Evolutionary conservation across 306 rosid genomes (phyloP).

Genomic region (Lagenaria siceraria): DNA sequence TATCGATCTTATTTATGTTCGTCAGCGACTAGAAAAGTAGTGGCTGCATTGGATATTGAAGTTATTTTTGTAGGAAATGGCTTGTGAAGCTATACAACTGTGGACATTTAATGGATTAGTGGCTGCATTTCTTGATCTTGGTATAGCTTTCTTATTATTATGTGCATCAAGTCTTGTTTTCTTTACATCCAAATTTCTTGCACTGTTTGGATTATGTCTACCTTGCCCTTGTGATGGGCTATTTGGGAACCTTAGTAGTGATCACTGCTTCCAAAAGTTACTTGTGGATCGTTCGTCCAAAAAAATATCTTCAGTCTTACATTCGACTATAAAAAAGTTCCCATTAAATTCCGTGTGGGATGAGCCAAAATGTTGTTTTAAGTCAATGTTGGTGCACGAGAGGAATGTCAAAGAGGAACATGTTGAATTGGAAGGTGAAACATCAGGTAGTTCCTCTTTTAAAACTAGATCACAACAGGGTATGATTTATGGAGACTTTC

Average conservation of each 20-base stretch:
- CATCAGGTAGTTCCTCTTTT: conserved; percentile 2
- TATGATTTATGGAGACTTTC: conserved; percentile 3
- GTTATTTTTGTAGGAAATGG: conserved; percentile 18
- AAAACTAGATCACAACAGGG: neutral
- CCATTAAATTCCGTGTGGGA: conserved; percentile 22
- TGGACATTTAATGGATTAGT: conserved; percentile 34
- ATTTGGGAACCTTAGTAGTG: conserved; percentile 19
- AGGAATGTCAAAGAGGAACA: conserved; percentile 6
- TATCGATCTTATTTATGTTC: neutral
- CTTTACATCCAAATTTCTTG: conserved; percentile 27
- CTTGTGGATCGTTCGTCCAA: conserved; percentile 19
- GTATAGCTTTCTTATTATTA: conserved; percentile 25
- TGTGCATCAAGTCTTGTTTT: conserved; percentile 25
- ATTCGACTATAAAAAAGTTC: conserved; percentile 12
- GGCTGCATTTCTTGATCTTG: conserved; percentile 43
- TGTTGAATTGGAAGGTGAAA: conserved; percentile 19
- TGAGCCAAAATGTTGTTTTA: neutral
- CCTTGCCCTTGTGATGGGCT: conserved; percentile 35
- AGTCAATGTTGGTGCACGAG: neutral
- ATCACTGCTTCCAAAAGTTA: conserved; percentile 23
- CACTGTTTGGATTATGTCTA: conserved; percentile 28
- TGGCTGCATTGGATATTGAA: neutral
- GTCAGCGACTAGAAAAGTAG: neutral
- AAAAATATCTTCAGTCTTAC: conserved; percentile 20
- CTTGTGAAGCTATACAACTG: conserved; percentile 15